Evolutionary conservation across 2,329 filamentous ascomycete species (phyloP), one percentile per base, ranked within the genome.

Genomic region (Aureobasidium sp.): DNA sequence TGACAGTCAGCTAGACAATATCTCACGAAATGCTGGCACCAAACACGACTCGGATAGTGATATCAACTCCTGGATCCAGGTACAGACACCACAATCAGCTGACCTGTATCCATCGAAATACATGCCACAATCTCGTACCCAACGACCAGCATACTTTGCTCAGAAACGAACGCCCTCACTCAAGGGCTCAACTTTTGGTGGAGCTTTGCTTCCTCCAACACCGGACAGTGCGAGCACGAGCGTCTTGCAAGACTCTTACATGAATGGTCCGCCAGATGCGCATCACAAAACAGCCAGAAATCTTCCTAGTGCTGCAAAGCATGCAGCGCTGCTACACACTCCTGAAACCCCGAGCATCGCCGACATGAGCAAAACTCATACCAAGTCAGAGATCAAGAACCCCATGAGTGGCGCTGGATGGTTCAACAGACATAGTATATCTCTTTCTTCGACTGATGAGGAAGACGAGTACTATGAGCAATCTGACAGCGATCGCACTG

Each of bases 161-260:
- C 48, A 37, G 11, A 37, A 45, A 14, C 41, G 42, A 27, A 57
- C 25, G 15, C 51, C 42, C 5, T 52, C 57, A n/a, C 55, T 60
- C n/a, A 64, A 61, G 20, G 67, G 65, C 15, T 65, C 68, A 4
- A 61, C 66, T 3, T 70, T 70, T 34, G 69, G 67, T 20, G 66
- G 68, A 36, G 67, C 66, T 37, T 62, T 72, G 11, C 63, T 73
- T 17, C 71, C 71, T 27, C 72, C 72, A 11, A 73, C 70, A 5
- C 70, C 72, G 7, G 70, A 71, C 29, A 73, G 70, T 53, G 70
- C 64, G 9, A 71, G 67, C 59, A 74, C 71, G 5, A 66, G 66
- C 8, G 70, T 72, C 66, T 65, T 73, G 25, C 70, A 71, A 45
- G 65, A 64, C 6, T 73, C 71, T 1, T 66, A 66, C 34, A 60